Evolutionary conservation across 192 early-diverging fungal species (phyloP).

Genomic region (Backusella sp.): DNA sequence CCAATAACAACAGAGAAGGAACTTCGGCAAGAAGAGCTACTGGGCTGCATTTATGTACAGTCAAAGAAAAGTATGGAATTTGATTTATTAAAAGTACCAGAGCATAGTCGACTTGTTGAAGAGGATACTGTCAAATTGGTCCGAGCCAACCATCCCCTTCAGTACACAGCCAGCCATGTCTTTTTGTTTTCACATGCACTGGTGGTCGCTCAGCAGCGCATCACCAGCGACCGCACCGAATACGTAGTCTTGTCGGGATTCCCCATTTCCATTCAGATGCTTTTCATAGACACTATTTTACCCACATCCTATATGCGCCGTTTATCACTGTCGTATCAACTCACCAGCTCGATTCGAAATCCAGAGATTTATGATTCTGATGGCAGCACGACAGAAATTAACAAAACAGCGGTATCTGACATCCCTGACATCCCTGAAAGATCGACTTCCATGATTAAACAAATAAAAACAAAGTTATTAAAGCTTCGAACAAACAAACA

Average conservation of each 20-base stretch:
- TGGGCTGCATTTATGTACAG: background rate
- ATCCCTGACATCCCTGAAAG: background rate
- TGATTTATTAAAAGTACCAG: background rate
- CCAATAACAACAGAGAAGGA: background rate
- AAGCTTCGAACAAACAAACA: background rate
- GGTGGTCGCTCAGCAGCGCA: conserved; percentile 5
- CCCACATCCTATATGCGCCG: background rate
- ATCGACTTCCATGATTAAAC: background rate
- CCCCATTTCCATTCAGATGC: background rate
- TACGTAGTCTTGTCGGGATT: background rate
- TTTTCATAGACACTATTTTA: background rate
- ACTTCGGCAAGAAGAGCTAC: background rate
- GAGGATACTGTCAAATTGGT: conserved; percentile 14
- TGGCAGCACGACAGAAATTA: background rate
- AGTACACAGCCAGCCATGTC: background rate
- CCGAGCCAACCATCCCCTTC: background rate
- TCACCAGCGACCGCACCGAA: background rate
- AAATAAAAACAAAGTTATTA: conserved; percentile 5
- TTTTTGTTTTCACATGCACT: conserved; percentile 27
- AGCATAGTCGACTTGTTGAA: background rate
- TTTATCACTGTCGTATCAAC: background rate
- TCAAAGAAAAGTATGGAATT: background rate
- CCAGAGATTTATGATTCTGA: background rate
- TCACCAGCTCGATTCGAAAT: background rate
- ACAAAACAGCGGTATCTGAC: background rate